These are phyloP conservation scores for Balansia obtecta DNA, from an alignment of 2,329 filamentous ascomycete genomes.

Conservation along the genomic window DNA sequence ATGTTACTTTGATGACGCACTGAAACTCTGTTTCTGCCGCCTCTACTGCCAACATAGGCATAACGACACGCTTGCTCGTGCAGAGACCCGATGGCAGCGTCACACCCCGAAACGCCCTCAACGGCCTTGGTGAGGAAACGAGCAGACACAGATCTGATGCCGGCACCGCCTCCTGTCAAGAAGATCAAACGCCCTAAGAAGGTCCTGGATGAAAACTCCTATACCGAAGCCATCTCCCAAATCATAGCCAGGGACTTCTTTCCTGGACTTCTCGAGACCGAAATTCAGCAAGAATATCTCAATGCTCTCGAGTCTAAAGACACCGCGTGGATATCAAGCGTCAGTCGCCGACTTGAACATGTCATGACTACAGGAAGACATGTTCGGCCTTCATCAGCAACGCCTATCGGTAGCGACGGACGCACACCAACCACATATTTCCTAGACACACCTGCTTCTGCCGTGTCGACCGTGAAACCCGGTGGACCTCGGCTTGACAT, in stretches of 20 bases:
- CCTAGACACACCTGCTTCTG: constrained; percentile 62
- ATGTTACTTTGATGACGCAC: not conserved
- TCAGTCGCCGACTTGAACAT: constrained; percentile 56
- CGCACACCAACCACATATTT: constrained; percentile 54
- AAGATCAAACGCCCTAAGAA: constrained; percentile 83
- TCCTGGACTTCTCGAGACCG: constrained; percentile 73
- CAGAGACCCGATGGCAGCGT: not conserved
- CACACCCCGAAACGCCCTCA: constrained; percentile 3
- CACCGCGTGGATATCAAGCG: constrained; percentile 72
- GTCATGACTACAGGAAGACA: constrained; percentile 68
- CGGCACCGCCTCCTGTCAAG: constrained; percentile 72
- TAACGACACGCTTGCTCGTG: not conserved
- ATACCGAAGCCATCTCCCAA: constrained; percentile 78
- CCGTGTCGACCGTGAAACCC: constrained; percentile 25
- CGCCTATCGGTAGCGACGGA: constrained; percentile 19
- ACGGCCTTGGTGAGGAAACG: constrained; percentile 54
- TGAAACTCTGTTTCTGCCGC: not conserved
- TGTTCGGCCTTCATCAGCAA: constrained; percentile 12
- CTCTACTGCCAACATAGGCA: not conserved
- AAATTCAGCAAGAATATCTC: constrained; percentile 84
- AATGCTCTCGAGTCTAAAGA: constrained; percentile 83
- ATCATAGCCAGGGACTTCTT: constrained; percentile 98
- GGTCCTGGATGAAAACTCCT: constrained; percentile 86
- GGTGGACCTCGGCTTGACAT: constrained; percentile 48
- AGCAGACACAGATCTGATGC: constrained; percentile 63